These are phyloP conservation scores for Breviolum minutum DNA, from an alignment of 73 alveolate genomes.

Conservation along the genomic window DNA sequence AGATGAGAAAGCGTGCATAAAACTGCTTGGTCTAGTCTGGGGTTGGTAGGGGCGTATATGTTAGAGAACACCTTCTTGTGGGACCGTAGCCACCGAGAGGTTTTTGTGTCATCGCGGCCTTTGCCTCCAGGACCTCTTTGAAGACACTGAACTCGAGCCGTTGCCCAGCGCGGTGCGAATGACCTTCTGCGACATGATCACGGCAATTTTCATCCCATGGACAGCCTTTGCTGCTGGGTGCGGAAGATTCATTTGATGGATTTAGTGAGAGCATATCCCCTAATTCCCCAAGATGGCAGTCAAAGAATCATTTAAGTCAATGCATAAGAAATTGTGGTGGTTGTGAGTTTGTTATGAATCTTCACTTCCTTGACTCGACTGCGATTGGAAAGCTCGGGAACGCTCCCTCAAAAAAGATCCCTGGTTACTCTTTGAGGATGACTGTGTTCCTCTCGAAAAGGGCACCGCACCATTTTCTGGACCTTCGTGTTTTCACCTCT, in stretches of 20 bases:
- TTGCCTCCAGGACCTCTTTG: too few relatives aligned
- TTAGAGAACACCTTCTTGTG: not conserved
- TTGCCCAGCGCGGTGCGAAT: not conserved
- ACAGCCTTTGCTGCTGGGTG: conserved; percentile 5
- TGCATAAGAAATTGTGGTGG: too few relatives aligned
- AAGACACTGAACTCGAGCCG: not conserved
- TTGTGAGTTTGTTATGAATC: too few relatives aligned
- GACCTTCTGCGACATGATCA: conserved; percentile 36
- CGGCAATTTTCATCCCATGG: conserved; percentile 21
- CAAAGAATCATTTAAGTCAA: not conserved
- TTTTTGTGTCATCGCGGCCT: too few relatives aligned
- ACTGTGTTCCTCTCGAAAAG: too few relatives aligned
- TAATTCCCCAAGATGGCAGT: not conserved
- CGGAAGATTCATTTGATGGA: not conserved
- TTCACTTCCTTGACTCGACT: too few relatives aligned
- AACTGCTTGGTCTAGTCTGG: not conserved
- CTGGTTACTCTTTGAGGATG: too few relatives aligned
- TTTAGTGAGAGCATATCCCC: not conserved
- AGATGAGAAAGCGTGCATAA: not conserved
- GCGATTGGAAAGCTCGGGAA: too few relatives aligned
- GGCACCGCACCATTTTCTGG: too few relatives aligned
- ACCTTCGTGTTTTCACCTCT: too few relatives aligned
- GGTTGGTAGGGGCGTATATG: not conserved
- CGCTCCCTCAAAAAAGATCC: too few relatives aligned
- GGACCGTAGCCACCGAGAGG: not conserved